Evolutionary conservation across 768 basidiomycete genomes (phyloP), one percentile per base, ranked within the genome.

Genomic region (Phaeolepiota aurea): DNA sequence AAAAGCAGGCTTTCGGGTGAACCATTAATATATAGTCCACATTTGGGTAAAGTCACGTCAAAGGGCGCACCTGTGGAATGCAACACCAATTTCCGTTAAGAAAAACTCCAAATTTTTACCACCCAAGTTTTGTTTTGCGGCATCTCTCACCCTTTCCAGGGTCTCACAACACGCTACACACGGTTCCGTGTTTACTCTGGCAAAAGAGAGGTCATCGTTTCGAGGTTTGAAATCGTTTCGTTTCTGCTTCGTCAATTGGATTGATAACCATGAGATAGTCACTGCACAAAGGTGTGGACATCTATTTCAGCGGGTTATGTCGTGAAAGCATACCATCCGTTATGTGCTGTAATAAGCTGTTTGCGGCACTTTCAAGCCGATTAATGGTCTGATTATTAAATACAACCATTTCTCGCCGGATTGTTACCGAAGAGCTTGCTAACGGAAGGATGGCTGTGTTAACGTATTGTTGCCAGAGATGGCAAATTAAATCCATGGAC

Each of bases 401-500:
- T 12, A 87, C 76, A 3, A 77, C 76, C 88, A 97, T 93, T 59
- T 98, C 94, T 15, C 93, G 76, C 37, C 94, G 77, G 25, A 82
- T 75, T 3, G 91, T 90, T 4, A 93, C 87, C 0, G 87, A 87
- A 9, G 82, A 80, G 43, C 77, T 81, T 0, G 89, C 84, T 12
- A 99, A 69, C 0, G 96, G 93, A 11, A 96, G 69, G 4, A 99
- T 61, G 0, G 92, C 96, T 14, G 88, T 86, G 37, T 85, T 86
- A 51, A 90, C 77, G 60, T 98, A 99, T 56, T 87, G 87, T 54
- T 98, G 96, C 94, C 93, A 98, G 9, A 99, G 74, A 55, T 97
- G 89, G 54, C 87, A 90, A 42, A 94, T 83, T 33, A 94, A 75
- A 61, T 94, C 92, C 22, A 86, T 77, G 2, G 73, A 66, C 42